Conservation (phyloP, 108 stramenopile species). For the Cyclostephanos invisitatus region DNA sequence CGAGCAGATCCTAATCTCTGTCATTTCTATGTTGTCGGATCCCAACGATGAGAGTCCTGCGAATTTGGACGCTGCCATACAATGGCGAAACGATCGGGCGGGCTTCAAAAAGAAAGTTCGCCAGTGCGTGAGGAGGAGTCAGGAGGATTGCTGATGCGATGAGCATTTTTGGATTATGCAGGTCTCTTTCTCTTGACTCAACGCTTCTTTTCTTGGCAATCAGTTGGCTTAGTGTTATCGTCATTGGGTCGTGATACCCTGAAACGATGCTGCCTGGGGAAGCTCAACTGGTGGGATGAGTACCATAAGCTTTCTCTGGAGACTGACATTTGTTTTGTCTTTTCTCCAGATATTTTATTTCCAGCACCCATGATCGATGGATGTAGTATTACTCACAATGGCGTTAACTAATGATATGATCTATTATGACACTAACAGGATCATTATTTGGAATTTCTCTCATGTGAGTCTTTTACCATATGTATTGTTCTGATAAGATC, state of each 20-base stretch:
- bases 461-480: too few relatives aligned
- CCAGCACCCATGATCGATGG: too few relatives aligned
- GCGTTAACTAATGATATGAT: too few relatives aligned
- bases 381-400: too few relatives aligned
- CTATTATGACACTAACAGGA: too few relatives aligned
- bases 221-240: background rate
- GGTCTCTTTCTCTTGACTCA: background rate
- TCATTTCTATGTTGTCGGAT: conserved; percentile 97
- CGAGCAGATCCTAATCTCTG: conserved; percentile 93
- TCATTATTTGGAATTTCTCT: too few relatives aligned
- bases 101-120: conserved; percentile 95
- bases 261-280: background rate
- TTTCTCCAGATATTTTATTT: too few relatives aligned
- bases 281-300: too few relatives aligned
- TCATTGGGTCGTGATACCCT: background rate
- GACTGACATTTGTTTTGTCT: background rate
- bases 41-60: conserved; percentile 98
- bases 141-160: conserved; percentile 72
- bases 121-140: conserved; percentile 84
- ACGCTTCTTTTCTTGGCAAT: background rate
- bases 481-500: too few relatives aligned
- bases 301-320: background rate
- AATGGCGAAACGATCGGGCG: conserved; percentile 91
- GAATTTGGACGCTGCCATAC: conserved; percentile 97
- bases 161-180: conserved; percentile 1